Evolutionary conservation across 1,284 basidiomycete genomes (phyloP).

Genomic region (Xanthoconium separans): DNA sequence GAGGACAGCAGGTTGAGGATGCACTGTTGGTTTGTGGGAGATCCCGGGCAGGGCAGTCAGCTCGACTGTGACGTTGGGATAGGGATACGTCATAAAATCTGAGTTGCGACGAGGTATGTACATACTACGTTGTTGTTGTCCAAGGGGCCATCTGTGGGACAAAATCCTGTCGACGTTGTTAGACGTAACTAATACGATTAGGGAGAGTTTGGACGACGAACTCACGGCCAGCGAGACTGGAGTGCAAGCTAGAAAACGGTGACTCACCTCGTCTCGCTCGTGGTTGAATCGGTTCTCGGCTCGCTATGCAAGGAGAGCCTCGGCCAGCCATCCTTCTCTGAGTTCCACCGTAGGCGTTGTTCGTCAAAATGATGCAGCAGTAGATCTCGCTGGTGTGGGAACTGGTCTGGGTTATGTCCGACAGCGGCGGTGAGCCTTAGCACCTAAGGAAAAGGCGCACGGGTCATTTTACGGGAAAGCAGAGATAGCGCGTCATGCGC

Average conservation of each 20-base stretch:
- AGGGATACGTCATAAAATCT: too few species aligned
- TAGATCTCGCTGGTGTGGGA: slow-evolving; percentile 57
- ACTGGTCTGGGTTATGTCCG: slow-evolving; percentile 45
- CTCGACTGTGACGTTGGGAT: too few species aligned
- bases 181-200: slow-evolving; percentile 11
- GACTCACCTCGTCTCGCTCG: slow-evolving; percentile 45
- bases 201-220: neutral
- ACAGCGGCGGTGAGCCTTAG: slow-evolving; percentile 45
- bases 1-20: too few species aligned
- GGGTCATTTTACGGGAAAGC: slow-evolving; percentile 1
- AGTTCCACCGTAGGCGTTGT: slow-evolving; percentile 55
- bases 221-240: neutral
- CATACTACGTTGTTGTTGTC: too few species aligned
- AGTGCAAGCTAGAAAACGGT: neutral
- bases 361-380: slow-evolving; percentile 50
- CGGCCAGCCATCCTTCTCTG: slow-evolving; percentile 62
- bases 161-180: slow-evolving; percentile 43
- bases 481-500: slow-evolving; percentile 20
- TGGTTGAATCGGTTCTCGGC: slow-evolving; percentile 35
- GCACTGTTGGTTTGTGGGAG: too few species aligned
- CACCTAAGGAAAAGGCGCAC: slow-evolving; percentile 39
- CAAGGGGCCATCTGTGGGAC: too few species aligned
- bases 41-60: too few species aligned
- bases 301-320: slow-evolving; percentile 56
- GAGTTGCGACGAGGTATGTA: too few species aligned